Evolutionary conservation across 73 alveolate species (phyloP), one percentile per base, ranked within the genome.

Genomic region (Tetrahymena malaccensis): DNA sequence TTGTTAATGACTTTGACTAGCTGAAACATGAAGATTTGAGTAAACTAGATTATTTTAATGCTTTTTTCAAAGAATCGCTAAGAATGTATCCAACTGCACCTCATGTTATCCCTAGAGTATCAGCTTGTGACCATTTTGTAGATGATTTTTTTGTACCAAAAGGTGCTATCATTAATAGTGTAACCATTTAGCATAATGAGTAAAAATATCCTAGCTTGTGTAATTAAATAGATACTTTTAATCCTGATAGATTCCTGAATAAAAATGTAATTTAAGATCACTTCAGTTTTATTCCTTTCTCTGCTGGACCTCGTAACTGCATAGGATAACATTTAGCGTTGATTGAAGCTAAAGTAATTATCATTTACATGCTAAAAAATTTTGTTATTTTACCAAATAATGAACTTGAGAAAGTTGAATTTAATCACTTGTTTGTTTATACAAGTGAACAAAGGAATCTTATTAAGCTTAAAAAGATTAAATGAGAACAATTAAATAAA

Each of bases 241-340:
- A 70, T n/a, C 89, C 89, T 31, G 89, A 70, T 70, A 70, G 89
- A 70, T 70, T 70, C 89, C 37, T 70, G 0, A 21, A 70, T 22
- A n/a, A 70, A 33, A n/a, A 70, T n/a, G 89, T 70, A 9, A 70
- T 70, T 31, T 31, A 70, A 70, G 89, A 70, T 12, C 89, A 70
- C 19, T 70, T 70, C 89, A 70, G 89, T 43, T 95, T 43, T 95
- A 93, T 95, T 11, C 97, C 97, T 1, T 95, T 85, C 44, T 95
- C 97, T 21, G 95, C 97, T 38, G 97, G 97, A 21, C 94, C 93
- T 17, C 93, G 97, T 55, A 95, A 95, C 84, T 95, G 97, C 31
- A 85, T 95, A 31, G 97, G 97, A 40, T n/a, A 95, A 85, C 94
- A 95, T 85, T 57, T 95, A 21, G 97, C 97, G 0, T 43, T 95